A percentile compares a stretch with the other conserved stretches of the same genome.
Evolutionary conservation across 495 filamentous ascomycete genomes (phyloP).

Genomic region (Penicillium odoratum): DNA sequence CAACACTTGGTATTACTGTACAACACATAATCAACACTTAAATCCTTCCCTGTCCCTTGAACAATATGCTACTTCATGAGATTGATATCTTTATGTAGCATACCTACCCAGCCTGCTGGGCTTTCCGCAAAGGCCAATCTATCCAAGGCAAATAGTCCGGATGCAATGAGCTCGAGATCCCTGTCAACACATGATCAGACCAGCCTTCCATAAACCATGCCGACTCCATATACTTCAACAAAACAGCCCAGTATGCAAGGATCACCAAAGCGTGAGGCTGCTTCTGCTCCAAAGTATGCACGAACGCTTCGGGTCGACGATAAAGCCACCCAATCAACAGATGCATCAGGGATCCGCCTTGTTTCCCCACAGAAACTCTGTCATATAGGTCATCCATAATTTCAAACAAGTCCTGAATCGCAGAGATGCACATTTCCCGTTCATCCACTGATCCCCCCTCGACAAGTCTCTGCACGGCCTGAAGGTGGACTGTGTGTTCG

Average conservation of each 20-base stretch:
- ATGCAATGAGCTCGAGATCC: slow-evolving; percentile 26
- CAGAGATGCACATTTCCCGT: slow-evolving; percentile 10
- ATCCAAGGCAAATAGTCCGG: slow-evolving; percentile 29
- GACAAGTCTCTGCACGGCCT: slow-evolving; percentile 19
- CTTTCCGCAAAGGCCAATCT: slow-evolving; percentile 31
- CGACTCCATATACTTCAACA: slow-evolving; percentile 35
- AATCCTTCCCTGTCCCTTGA: neutral
- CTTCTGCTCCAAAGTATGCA: slow-evolving; percentile 29
- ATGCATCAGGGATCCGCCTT: slow-evolving; percentile 25
- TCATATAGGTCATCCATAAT: slow-evolving; percentile 27
- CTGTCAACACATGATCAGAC: slow-evolving; percentile 38
- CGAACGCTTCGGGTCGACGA: slow-evolving; percentile 32
- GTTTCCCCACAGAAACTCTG: slow-evolving; percentile 11
- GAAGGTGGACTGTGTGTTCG: slow-evolving; percentile 20
- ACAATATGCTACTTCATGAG: neutral
- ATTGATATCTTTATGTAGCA: neutral
- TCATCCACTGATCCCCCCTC: neutral
- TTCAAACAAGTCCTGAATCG: slow-evolving; percentile 17
- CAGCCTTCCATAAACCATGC: slow-evolving; percentile 43
- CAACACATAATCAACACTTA: too few species aligned
- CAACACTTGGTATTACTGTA: too few species aligned
- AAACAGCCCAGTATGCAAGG: slow-evolving; percentile 31
- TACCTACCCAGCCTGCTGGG: neutral
- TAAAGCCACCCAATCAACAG: slow-evolving; percentile 39
- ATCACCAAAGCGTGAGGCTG: slow-evolving; percentile 40